These are phyloP conservation scores for Pisolithus microcarpus DNA, from an alignment of 768 basidiomycete genomes.

Conservation along the genomic window DNA sequence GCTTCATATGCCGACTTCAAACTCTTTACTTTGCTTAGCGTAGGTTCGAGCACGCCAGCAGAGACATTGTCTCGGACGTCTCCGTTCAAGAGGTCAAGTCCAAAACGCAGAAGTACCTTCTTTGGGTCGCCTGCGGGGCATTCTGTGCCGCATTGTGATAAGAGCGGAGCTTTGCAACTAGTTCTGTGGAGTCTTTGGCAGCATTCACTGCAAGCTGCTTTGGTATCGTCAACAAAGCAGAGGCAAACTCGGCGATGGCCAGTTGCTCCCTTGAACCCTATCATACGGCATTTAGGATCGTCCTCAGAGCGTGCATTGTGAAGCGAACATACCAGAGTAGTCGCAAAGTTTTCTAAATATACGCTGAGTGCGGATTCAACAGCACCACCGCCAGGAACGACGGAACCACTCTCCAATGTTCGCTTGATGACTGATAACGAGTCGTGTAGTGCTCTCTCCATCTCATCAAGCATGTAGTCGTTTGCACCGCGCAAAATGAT, in stretches of 20 bases:
- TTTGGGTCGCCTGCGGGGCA: constrained; percentile 86
- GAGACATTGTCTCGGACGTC: constrained; percentile 91
- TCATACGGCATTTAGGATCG: constrained; percentile 4
- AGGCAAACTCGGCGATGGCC: constrained; percentile 98
- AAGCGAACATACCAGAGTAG: constrained; percentile 68
- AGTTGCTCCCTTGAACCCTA: constrained; percentile 98
- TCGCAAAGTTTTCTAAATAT: constrained; percentile 98
- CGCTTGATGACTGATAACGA: constrained; percentile 93
- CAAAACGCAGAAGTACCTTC: constrained; percentile 84
- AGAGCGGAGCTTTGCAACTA: constrained; percentile 92
- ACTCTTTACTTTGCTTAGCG: constrained; percentile 94
- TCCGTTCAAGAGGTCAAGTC: constrained; percentile 90
- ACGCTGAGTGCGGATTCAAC: constrained; percentile 96
- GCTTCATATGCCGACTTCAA: constrained; percentile 97
- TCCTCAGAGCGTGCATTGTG: background rate
- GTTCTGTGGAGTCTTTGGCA: constrained; percentile 95
- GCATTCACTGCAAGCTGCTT: constrained; percentile 97
- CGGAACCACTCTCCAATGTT: constrained; percentile 90
- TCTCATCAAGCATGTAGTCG: constrained; percentile 99
- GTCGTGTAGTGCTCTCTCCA: constrained; percentile 96
- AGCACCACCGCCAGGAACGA: constrained; percentile 96
- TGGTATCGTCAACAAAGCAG: constrained; percentile 87
- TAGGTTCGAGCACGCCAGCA: constrained; percentile 93
- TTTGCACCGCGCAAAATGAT: constrained; percentile 95
- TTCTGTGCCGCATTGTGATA: constrained; percentile 97